Conservation (phyloP, 2,329 filamentous ascomycete species). For the Venturia carpophila region DNA sequence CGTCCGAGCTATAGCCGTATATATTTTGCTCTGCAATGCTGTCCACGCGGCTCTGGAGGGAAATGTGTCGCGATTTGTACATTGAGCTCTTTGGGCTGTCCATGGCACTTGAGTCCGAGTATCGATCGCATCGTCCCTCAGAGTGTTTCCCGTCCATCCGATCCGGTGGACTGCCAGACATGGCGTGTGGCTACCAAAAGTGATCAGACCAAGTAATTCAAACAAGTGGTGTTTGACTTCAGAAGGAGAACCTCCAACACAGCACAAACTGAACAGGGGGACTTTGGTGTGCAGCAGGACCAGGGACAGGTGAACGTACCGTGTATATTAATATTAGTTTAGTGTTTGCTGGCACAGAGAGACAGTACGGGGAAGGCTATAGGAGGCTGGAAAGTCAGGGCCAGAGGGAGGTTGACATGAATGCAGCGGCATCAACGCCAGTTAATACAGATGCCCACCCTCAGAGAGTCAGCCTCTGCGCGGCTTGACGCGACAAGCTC, state of each 20-base stretch:
- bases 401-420: conserved; percentile 1
- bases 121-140: conserved; percentile 9
- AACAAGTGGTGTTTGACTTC: conserved; percentile 15
- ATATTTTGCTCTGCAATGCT: conserved; percentile 21
- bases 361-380: not conserved
- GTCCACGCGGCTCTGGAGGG: conserved; percentile 27
- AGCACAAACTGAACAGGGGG: conserved; percentile 11
- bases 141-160: conserved; percentile 12
- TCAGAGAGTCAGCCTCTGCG: conserved; percentile 4
- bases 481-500: conserved; percentile 5
- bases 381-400: not conserved
- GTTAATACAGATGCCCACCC: not conserved
- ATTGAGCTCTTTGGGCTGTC: conserved; percentile 21
- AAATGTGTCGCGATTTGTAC: conserved; percentile 29
- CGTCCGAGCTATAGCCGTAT: conserved; percentile 18
- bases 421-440: not conserved
- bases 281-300: not conserved
- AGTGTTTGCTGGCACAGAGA: not conserved
- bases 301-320: not conserved
- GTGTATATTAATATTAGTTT: conserved; percentile 1
- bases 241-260: conserved; percentile 8
- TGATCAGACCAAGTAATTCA: conserved; percentile 16
- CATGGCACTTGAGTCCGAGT: conserved; percentile 8
- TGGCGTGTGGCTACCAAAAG: conserved; percentile 8
- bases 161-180: conserved; percentile 12